Base-by-base conservation (phyloP, 2,329 filamentous ascomycete genomes). In the Ophiocordyceps camponoti-rufipedis region DNA sequence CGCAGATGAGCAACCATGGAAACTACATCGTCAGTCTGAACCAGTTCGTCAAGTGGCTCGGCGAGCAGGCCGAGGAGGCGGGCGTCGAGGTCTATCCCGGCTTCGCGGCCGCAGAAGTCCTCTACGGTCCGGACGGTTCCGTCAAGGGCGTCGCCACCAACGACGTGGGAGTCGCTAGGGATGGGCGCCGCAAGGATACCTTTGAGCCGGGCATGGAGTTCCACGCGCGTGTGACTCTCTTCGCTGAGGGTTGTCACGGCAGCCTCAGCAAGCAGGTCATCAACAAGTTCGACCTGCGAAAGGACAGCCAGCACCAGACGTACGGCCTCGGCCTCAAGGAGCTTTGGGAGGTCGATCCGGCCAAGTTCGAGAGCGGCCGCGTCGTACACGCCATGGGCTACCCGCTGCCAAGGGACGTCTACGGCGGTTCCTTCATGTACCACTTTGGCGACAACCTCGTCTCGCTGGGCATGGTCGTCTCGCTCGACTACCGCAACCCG, bases 191-290 rank as follows among this genome's bases (percentile, higher is more conserved):
- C 33, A 95, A 94, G 68, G 83, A 91, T 46, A 80, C 73, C 7
- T 98, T 95, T 57, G 88, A 96, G 70, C 76, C 91, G 49, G 91
- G 91, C 48, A 98, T 98, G 91, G 91, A 94, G 65, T 98, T 98
- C 60, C 87, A 94, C 58, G 89, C 91, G 7, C 74, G 83, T 47
- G 80, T 91, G 44, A 98, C 91, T 35, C 71, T 98, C 46, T 87
- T 98, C 48, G 91, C 75, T 12, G 91, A 98, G 67, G 91, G 91
- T 12, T 96, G 89, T 58, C 91, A 98, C 60, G 91, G 91, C 50
- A 94, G 85, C 65, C 64, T 98, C 63, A 89, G 82, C 44, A 98
- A 98, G 70, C 84, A 95, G 64, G 81, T 96, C 46, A 84, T 86
- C 54, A 91, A 88, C 63, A 94, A 94, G 60, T 98, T 86, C 54